phyloP scores from a whole-genome alignment of 352 stramenopile genomes.

The Globisporangium paroecandrum region DNA sequence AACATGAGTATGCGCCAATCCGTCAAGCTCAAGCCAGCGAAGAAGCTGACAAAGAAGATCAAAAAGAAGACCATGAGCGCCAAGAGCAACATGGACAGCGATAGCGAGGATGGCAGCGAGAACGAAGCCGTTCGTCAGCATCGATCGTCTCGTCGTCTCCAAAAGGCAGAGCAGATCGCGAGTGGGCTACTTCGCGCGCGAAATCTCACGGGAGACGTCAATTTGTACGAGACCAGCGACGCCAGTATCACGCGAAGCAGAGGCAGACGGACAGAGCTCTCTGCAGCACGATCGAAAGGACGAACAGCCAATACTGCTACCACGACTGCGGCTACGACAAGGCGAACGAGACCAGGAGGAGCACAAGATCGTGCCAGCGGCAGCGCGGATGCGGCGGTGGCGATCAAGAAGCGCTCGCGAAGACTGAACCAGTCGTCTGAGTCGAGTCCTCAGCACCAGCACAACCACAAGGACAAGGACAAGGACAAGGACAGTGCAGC shows the following conservation, averaged over 20 bases:
- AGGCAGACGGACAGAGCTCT: neutral
- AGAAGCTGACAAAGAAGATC: conserved; percentile 1
- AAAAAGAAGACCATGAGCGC: neutral
- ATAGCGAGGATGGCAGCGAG: neutral
- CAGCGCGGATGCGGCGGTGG: neutral
- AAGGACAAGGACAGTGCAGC: neutral
- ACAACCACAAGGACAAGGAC: conserved; percentile 1
- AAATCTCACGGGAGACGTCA: neutral
- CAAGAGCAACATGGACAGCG: neutral
- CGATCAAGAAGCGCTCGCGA: conserved; percentile 33
- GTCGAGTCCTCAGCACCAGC: neutral
- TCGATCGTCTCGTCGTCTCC: neutral
- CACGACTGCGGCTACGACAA: neutral
- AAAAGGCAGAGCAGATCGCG: conserved; percentile 1
- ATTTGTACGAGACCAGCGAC: conserved; percentile 18
- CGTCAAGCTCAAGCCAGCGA: conserved; percentile 10
- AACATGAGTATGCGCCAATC: neutral
- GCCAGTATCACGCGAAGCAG: conserved; percentile 17
- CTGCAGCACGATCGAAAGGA: neutral
- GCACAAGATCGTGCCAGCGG: neutral
- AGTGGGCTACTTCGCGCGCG: neutral
- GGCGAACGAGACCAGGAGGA: neutral
- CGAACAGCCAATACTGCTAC: neutral
- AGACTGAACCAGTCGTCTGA: conserved; percentile 6
- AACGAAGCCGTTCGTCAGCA: neutral